A percentile compares a stretch with the other conserved stretches of the same genome.
Conservation (phyloP, 495 filamentous ascomycete species). For the Tuber melanosporum region DNA sequence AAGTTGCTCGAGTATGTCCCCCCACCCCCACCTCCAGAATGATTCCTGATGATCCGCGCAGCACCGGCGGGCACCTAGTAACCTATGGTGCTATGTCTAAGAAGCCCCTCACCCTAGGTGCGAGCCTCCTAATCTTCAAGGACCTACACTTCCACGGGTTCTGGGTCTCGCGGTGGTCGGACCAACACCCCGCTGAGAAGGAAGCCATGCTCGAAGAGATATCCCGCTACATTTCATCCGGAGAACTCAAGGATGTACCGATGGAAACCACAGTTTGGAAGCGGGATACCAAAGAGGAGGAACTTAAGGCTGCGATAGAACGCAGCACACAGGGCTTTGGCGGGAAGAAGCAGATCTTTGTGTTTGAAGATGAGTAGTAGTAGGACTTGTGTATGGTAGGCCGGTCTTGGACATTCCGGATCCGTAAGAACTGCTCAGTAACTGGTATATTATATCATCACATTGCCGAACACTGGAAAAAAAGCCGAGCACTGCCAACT, state of each 20-base stretch:
- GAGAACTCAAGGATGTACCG: constrained; percentile 75
- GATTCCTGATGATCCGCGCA: constrained; percentile 11
- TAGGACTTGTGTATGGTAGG: neutral
- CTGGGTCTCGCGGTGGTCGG: constrained; percentile 87
- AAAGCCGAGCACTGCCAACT: neutral
- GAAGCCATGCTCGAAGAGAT: constrained; percentile 73
- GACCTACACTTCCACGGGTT: constrained; percentile 81
- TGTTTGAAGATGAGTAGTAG: constrained; percentile 51
- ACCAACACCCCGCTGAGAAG: constrained; percentile 67
- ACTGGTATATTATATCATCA: neutral
- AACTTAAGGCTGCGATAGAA: constrained; percentile 59
- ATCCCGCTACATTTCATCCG: constrained; percentile 61
- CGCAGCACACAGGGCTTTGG: constrained; percentile 73
- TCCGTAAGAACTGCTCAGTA: neutral
- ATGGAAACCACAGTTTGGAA: constrained; percentile 72
- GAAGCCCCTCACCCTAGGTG: constrained; percentile 70
- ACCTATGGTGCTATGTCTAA: constrained; percentile 95
- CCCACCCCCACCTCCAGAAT: no score
- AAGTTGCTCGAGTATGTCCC: constrained; percentile 50
- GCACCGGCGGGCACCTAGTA: constrained; percentile 63
- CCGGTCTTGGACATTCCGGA: neutral
- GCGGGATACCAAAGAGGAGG: constrained; percentile 63
- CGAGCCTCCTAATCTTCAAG: constrained; percentile 81
- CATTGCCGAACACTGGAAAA: neutral
- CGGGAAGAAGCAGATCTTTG: constrained; percentile 81